Percentiles rank a stretch among this genome's conserved stretches.
phyloP scores from a whole-genome alignment of 805 yeast genomes.

The Pichia manshurica region DNA sequence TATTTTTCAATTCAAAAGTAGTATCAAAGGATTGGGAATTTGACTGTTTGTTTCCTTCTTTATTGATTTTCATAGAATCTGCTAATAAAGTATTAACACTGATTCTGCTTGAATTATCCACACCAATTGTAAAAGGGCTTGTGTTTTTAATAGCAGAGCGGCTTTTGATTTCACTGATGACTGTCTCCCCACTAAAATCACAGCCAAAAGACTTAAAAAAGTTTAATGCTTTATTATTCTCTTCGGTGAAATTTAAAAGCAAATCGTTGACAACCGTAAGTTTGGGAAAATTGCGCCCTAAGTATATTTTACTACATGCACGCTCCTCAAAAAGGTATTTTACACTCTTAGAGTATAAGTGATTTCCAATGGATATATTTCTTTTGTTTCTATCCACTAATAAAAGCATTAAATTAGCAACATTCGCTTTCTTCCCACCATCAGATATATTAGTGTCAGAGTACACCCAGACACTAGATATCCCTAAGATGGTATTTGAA shows the following conservation, averaged over 20 bases:
- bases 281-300: slow-evolving; percentile 51
- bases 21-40: too few species aligned
- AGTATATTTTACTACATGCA: slow-evolving; percentile 38
- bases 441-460: slow-evolving; percentile 29
- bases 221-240: slow-evolving; percentile 31
- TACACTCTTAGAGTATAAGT: slow-evolving; percentile 10
- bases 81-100: slow-evolving; percentile 2
- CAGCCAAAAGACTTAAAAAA: slow-evolving; percentile 38
- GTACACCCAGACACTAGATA: slow-evolving; percentile 50
- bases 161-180: slow-evolving; percentile 39
- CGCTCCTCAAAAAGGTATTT: slow-evolving; percentile 19
- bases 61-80: not conserved
- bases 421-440: slow-evolving; percentile 12
- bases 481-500: slow-evolving; percentile 49
- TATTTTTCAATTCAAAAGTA: not conserved
- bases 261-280: slow-evolving; percentile 50
- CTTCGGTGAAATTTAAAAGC: slow-evolving; percentile 47
- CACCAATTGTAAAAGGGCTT: slow-evolving; percentile 13
- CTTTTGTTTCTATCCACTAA: slow-evolving; percentile 38
- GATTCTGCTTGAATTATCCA: not conserved
- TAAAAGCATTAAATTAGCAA: slow-evolving; percentile 35
- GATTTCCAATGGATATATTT: slow-evolving; percentile 8
- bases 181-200: slow-evolving; percentile 36
- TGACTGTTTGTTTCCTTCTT: not conserved
- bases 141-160: slow-evolving; percentile 41